Percentiles rank a stretch among this genome's conserved stretches.
phyloP scores from a whole-genome alignment of 2,329 filamentous ascomycete genomes.

The Conoideocrella luteorostrata region DNA sequence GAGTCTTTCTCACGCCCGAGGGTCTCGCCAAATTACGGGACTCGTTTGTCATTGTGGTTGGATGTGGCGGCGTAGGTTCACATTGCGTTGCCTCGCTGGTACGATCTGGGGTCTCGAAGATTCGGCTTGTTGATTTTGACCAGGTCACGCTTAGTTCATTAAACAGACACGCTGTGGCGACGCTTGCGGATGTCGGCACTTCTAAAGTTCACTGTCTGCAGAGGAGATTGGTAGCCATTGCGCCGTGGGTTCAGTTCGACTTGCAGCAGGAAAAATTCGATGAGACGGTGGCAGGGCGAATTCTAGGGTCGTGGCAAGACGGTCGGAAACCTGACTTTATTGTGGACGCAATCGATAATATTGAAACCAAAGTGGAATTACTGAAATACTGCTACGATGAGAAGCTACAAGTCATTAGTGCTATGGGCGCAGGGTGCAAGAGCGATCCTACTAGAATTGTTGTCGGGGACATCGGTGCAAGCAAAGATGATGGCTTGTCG shows the following conservation, averaged over 20 bases:
- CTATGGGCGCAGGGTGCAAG: constrained; percentile 96
- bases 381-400: constrained; percentile 81
- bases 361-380: constrained; percentile 89
- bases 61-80: constrained; percentile 90
- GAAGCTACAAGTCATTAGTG: constrained; percentile 76
- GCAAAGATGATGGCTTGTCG: constrained; percentile 83
- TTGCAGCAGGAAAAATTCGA: constrained; percentile 79
- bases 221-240: constrained; percentile 73
- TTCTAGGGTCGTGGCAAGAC: constrained; percentile 62
- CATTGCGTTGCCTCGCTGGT: constrained; percentile 83
- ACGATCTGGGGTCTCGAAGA: constrained; percentile 79
- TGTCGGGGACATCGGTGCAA: constrained; percentile 84
- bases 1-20: constrained; percentile 79
- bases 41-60: constrained; percentile 83
- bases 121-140: constrained; percentile 92
- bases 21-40: constrained; percentile 74
- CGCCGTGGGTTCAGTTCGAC: constrained; percentile 90
- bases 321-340: constrained; percentile 72
- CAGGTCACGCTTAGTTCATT: constrained; percentile 92
- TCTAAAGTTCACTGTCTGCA: constrained; percentile 85
- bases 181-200: constrained; percentile 85
- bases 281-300: constrained; percentile 53
- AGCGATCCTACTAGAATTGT: constrained; percentile 76
- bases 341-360: constrained; percentile 98
- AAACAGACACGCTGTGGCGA: constrained; percentile 94